A percentile compares a stretch with the other conserved stretches of the same genome.
Conservation (phyloP, 1,284 basidiomycete species). For the Ustilago sp. region DNA sequence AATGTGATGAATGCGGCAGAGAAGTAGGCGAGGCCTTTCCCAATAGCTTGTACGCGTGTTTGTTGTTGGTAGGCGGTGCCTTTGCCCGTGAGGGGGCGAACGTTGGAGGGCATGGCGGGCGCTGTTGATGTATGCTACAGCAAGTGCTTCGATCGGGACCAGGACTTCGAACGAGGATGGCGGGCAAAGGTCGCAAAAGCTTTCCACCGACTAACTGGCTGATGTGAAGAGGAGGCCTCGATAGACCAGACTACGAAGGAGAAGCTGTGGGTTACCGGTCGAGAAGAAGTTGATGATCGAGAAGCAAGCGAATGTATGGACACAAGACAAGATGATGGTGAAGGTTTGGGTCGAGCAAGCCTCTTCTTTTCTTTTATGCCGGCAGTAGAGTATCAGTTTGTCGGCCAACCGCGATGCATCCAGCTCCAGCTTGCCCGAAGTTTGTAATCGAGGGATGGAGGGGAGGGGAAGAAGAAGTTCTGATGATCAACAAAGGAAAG, state of each 20-base stretch:
- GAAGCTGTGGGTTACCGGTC: too few relatives aligned
- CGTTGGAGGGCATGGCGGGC: conserved; percentile 44
- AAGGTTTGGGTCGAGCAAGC: too few relatives aligned
- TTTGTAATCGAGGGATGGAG: not conserved
- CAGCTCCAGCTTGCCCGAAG: too few relatives aligned
- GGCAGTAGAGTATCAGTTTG: too few relatives aligned
- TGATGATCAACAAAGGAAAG: not conserved
- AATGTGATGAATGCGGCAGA: conserved; percentile 32
- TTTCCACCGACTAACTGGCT: too few relatives aligned
- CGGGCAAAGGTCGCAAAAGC: not conserved
- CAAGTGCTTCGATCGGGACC: not conserved
- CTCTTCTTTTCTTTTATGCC: too few relatives aligned
- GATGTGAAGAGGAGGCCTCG: too few relatives aligned
- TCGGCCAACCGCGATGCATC: too few relatives aligned
- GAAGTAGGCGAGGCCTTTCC: conserved; percentile 35
- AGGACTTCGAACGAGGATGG: not conserved
- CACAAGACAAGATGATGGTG: too few relatives aligned
- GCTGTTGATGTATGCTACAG: not conserved
- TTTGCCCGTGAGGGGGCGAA: conserved; percentile 49
- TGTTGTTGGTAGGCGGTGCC: conserved; percentile 8
- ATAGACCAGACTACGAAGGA: too few relatives aligned
- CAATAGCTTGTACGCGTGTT: conserved; percentile 23
- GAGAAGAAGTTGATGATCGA: too few relatives aligned
- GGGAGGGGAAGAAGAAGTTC: not conserved
- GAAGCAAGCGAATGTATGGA: too few relatives aligned